Evolutionary conservation across 2,329 filamentous ascomycete genomes (phyloP).

Genomic region (Diaporthe velutina): DNA sequence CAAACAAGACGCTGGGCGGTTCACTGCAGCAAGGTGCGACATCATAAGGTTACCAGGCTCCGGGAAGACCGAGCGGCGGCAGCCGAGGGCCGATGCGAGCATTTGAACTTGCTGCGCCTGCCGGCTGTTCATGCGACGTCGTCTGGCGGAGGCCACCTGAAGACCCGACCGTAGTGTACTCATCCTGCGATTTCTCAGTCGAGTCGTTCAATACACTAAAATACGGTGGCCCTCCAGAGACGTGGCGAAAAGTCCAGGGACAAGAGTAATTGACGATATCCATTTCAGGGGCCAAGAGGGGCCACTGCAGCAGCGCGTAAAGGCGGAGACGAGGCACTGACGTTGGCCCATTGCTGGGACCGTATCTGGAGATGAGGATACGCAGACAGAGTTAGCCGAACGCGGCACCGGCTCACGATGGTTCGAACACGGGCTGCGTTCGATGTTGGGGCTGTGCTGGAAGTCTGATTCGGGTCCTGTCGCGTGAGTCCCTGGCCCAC

Average conservation of each 20-base stretch:
- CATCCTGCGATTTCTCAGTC: background rate
- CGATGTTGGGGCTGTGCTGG: conserved; percentile 26
- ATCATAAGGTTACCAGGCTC: background rate
- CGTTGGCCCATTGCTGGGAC: conserved; percentile 14
- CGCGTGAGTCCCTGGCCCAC: background rate
- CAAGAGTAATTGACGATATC: conserved; percentile 24
- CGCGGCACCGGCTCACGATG: conserved; percentile 8
- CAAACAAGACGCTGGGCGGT: background rate
- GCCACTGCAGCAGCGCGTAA: conserved; percentile 3
- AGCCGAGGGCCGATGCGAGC: background rate
- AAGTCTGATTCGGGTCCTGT: conserved; percentile 1
- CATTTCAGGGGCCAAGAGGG: conserved; percentile 19
- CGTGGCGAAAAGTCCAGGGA: background rate
- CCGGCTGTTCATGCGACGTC: background rate
- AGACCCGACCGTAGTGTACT: background rate
- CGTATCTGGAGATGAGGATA: conserved; percentile 30
- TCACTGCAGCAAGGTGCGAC: background rate
- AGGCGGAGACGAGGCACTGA: conserved; percentile 21
- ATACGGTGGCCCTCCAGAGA: background rate
- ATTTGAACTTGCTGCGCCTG: background rate
- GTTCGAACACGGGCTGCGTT: background rate
- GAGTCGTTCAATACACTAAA: background rate
- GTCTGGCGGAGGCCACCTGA: background rate
- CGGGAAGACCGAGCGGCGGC: conserved; percentile 17
- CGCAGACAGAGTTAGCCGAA: conserved; percentile 12